A percentile compares a stretch with the other conserved stretches of the same genome.
These are phyloP conservation scores for Passiflora organensis DNA, from an alignment of 345 rosid genomes.

Conservation along the genomic window DNA sequence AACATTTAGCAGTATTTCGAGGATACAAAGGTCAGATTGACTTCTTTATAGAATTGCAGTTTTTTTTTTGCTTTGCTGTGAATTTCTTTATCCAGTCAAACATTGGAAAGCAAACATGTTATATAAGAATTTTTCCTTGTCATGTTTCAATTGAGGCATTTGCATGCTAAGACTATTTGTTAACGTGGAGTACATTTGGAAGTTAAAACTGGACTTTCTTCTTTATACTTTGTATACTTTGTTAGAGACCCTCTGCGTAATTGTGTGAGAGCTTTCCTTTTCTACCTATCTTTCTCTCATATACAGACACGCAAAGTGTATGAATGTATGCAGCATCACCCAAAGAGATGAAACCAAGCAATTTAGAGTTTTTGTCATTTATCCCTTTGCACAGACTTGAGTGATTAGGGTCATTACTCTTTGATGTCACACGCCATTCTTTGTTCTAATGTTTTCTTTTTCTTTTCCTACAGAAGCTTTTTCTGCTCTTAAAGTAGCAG, in stretches of 20 bases:
- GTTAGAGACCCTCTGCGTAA: no score
- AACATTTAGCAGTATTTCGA: slow-evolving; percentile 72
- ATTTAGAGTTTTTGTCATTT: no score
- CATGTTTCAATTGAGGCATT: not conserved
- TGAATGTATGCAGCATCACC: no score
- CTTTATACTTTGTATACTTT: no score
- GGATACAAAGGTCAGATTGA: slow-evolving; percentile 78
- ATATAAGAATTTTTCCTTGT: not conserved
- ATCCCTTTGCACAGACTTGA: not conserved
- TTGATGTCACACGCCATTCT: not conserved
- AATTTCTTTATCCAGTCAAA: not conserved
- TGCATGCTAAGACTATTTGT: not conserved
- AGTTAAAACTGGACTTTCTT: no score
- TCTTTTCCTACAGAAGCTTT: slow-evolving; percentile 59
- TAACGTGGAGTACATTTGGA: no score
- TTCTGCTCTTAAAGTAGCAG: slow-evolving; percentile 74
- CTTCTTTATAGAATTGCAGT: slow-evolving; percentile 6
- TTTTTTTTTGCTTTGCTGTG: not conserved
- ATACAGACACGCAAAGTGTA: no score
- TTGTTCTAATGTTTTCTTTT: slow-evolving; percentile 9
- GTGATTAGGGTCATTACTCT: not conserved
- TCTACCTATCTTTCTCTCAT: no score
- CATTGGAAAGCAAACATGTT: not conserved
- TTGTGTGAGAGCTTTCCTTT: no score
- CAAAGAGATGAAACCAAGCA: no score